Percentiles rank a stretch among this genome's conserved stretches.
Evolutionary conservation across 1,284 basidiomycete genomes (phyloP).

Genomic region (Ceratobasidium sp.): DNA sequence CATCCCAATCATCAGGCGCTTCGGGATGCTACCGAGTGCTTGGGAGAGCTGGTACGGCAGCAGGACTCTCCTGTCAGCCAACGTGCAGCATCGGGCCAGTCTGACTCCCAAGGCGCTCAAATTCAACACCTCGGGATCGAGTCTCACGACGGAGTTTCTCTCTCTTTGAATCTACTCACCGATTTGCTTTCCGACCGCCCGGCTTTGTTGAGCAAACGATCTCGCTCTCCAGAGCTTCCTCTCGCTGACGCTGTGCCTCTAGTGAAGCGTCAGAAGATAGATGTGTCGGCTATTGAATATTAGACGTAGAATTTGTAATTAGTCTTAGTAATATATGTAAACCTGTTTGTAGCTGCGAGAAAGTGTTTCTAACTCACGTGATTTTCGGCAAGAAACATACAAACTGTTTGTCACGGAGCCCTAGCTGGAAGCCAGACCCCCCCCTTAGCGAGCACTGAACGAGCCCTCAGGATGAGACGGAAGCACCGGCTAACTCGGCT

Average conservation of each 20-base stretch:
- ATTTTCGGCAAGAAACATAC: no score
- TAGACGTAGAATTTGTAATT: conserved; percentile 5
- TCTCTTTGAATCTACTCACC: neutral
- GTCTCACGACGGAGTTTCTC: neutral
- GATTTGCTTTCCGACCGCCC: conserved; percentile 5
- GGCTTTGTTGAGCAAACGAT: neutral
- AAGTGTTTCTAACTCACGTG: no score
- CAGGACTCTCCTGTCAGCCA: no score
- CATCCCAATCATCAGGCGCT: neutral
- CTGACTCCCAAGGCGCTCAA: no score
- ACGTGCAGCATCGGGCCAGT: no score
- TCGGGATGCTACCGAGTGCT: neutral
- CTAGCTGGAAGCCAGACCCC: no score
- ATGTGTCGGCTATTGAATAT: neutral
- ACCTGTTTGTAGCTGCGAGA: no score
- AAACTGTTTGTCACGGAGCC: no score
- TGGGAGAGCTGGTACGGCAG: neutral
- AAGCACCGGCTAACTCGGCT: no score
- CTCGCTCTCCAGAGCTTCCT: conserved; percentile 8
- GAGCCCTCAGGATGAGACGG: no score
- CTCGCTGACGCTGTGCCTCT: neutral
- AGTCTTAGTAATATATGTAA: neutral
- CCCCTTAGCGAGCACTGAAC: no score
- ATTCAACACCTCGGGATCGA: conserved; percentile 3
- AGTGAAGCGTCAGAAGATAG: conserved; percentile 7